Evolutionary conservation across 1,284 basidiomycete species (phyloP).

Genomic region (Apiotrichum akiyoshidainum): DNA sequence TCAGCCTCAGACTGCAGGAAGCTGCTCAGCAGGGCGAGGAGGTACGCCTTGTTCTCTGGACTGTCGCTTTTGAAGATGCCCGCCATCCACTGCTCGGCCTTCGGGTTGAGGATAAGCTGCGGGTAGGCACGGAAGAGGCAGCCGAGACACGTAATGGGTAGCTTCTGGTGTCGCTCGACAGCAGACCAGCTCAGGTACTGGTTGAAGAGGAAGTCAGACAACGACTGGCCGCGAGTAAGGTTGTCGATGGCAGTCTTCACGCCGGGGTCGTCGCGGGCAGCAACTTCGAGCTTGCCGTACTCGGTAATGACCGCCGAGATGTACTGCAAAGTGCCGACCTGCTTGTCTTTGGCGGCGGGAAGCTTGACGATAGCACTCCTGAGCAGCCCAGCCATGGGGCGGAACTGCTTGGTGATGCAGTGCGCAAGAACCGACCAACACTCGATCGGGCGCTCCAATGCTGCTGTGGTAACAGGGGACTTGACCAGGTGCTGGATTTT

Average conservation of each 20-base stretch:
- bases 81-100: slow-evolving; percentile 82
- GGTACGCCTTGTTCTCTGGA: slow-evolving; percentile 65
- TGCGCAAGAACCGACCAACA: slow-evolving; percentile 84
- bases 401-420: slow-evolving; percentile 80
- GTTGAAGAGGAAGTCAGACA: slow-evolving; percentile 77
- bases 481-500: slow-evolving; percentile 77
- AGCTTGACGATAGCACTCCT: slow-evolving; percentile 65
- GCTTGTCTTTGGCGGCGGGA: background rate
- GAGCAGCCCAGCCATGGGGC: slow-evolving; percentile 68
- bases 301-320: slow-evolving; percentile 82
- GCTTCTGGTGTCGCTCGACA: slow-evolving; percentile 24
- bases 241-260: slow-evolving; percentile 36
- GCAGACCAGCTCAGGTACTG: slow-evolving; percentile 58
- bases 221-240: slow-evolving; percentile 42
- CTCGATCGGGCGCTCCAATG: slow-evolving; percentile 56
- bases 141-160: slow-evolving; percentile 70
- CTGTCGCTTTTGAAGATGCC: slow-evolving; percentile 70
- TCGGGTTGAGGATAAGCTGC: slow-evolving; percentile 73
- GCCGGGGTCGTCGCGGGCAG: slow-evolving; percentile 63
- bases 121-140: slow-evolving; percentile 91
- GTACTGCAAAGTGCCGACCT: slow-evolving; percentile 61
- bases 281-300: slow-evolving; percentile 77
- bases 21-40: slow-evolving; percentile 85
- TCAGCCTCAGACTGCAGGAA: slow-evolving; percentile 76
- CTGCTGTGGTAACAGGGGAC: slow-evolving; percentile 28